Evolutionary conservation across 2,329 filamentous ascomycete genomes (phyloP), one percentile per base, ranked within the genome.

Genomic region (Monosporascus sp.): DNA sequence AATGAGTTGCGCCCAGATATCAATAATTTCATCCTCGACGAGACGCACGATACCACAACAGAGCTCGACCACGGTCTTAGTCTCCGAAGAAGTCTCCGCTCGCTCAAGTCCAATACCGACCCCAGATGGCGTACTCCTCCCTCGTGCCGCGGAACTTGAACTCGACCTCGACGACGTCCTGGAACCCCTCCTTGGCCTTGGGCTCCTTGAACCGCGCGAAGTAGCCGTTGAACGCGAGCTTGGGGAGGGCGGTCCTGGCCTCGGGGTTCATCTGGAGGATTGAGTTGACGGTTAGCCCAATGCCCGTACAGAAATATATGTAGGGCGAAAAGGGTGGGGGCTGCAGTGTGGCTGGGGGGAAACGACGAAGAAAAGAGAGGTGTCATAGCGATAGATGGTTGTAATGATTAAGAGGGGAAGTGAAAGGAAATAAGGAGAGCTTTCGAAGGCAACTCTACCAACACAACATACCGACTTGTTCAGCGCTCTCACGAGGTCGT

Each of bases 191-290:
- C 14, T 81, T 78, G 1, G 80, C 54, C 39, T 78, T 80, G 1
- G 93, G 94, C 59, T 86, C 79, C 58, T 84, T 83, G 70, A 89
- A 94, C 50, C 89, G 81, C 8, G 84, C 82, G 17, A 77, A 74
- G 65, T 90, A 99, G 14, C 84, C 81, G 24, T 79, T 83, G 68
- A 97, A 97, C 0, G 94, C 93, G 57, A 94, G 76, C 45, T 81
- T 82, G 0, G 93, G 92, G 5, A 99, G 77, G 1, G 83, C 78
- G 0, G 78, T 73, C 57, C 94, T 81, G 24, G 83, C 81, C 69
- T 97, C 93, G 1, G 92, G 93, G 65, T 97, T 97, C 72, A 91
- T 78, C 76, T 86, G 62, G n/a, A 50, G 8, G 44, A 57, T 56
- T 65, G 49, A 65, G 57, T 25, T 39, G 15, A 42, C 48, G 44